Evolutionary conservation across 495 filamentous ascomycete species (phyloP).

Genomic region (Penicillium psychrofluorescens): DNA sequence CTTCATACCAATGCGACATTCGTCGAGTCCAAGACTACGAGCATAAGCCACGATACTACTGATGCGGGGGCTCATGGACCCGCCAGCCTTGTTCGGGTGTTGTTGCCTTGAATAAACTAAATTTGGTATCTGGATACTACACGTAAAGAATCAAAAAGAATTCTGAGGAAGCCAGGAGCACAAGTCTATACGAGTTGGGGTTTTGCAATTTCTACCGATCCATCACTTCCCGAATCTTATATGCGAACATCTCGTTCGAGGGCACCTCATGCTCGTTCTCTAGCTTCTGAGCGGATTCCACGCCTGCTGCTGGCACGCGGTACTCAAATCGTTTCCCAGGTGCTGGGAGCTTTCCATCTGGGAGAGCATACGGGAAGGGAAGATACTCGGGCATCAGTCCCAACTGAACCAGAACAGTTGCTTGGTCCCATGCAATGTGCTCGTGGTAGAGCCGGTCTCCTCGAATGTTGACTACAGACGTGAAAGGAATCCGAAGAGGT

Average conservation of each 20-base stretch:
- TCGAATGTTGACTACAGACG: slow-evolving; percentile 66
- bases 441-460: slow-evolving; percentile 73
- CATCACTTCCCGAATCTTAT: slow-evolving; percentile 13
- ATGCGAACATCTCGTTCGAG: slow-evolving; percentile 60
- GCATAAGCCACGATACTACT: no score
- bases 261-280: slow-evolving; percentile 47
- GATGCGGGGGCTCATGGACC: no score
- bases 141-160: no score
- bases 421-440: slow-evolving; percentile 83
- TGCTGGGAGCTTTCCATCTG: slow-evolving; percentile 27
- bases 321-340: slow-evolving; percentile 48
- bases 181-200: background rate
- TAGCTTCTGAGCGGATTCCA: slow-evolving; percentile 58
- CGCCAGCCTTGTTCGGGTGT: no score
- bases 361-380: slow-evolving; percentile 48
- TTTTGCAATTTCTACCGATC: background rate
- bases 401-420: slow-evolving; percentile 64
- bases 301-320: slow-evolving; percentile 61
- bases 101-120: no score
- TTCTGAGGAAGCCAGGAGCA: no score
- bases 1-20: no score
- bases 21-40: no score
- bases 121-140: no score
- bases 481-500: slow-evolving; percentile 60
- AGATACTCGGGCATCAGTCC: slow-evolving; percentile 60